These are phyloP conservation scores for Tylopilus vinaceipallidus DNA, from an alignment of 768 basidiomycete species.

Conservation along the genomic window DNA sequence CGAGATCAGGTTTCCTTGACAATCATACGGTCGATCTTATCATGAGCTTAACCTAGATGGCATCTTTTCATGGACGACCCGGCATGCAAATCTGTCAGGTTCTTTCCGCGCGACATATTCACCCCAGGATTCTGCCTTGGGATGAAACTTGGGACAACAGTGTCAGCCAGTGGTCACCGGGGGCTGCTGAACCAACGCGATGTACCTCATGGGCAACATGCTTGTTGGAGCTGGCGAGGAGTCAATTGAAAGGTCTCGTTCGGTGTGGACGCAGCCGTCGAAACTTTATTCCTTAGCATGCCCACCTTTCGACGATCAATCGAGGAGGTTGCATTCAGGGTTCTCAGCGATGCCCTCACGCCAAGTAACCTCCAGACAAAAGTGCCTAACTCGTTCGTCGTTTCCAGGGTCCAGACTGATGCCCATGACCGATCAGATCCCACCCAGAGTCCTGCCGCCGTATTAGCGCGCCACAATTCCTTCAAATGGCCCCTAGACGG, in stretches of 20 bases:
- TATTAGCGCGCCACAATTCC: too few species aligned
- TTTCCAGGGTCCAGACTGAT: background rate
- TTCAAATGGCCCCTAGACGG: too few species aligned
- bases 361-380: background rate
- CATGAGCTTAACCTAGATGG: background rate
- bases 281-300: slow-evolving; percentile 17
- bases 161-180: too few species aligned
- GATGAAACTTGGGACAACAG: background rate
- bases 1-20: background rate
- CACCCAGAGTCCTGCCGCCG: too few species aligned
- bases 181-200: background rate
- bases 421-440: background rate
- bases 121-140: background rate
- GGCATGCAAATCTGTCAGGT: too few species aligned
- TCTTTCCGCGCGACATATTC: background rate
- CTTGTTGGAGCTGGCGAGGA: slow-evolving; percentile 1
- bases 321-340: slow-evolving; percentile 2
- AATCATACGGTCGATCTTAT: slow-evolving; percentile 9
- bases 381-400: background rate
- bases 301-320: slow-evolving; percentile 6
- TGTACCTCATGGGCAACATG: slow-evolving; percentile 17
- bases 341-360: background rate
- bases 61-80: slow-evolving; percentile 3
- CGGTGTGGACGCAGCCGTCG: background rate
- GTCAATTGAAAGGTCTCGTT: background rate